Evolutionary conservation across 306 rosid genomes (phyloP), one percentile per base, ranked within the genome.

Genomic region (Datisca glomerata): DNA sequence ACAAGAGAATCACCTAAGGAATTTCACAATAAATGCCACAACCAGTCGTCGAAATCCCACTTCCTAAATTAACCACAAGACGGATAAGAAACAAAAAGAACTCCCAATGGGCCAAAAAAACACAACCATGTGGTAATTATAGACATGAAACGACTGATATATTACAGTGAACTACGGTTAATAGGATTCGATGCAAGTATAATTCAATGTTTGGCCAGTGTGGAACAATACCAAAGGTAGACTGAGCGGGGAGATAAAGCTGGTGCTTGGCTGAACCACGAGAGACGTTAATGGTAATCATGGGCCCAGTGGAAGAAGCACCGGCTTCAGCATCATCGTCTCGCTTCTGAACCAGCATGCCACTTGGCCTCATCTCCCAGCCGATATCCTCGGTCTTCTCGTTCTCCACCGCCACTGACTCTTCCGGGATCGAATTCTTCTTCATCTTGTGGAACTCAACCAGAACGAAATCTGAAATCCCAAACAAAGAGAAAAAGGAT

Each of bases 261-360:
- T 56, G 67, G 57, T 56, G 45, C 34, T 44, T 63, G 19, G 12
- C 40, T 10, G 69, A 25, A 45, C 66, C 69, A 8, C 64, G 69
- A 13, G 41, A 49, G 61, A 68, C 69, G 44, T 35, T 59, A 49
- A 73, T 33, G 24, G 48, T 53, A 60, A 73, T 64, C 57, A 18
- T 44, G 7, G 76, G 64, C 8, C 57, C 60, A 15, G 44, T 33
- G 13, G 48, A 39, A 16, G 55, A 41, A 45, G 57, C 56, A 13
- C 14, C 61, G 27, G 42, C 32, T 24, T 18, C 34, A 21, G 15
- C 51, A 3, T 49, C 60, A 23, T 20, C 69, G 19, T 25, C 73
- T 11, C 60, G 73, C 63, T 37, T 64, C 71, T 67, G 74, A n/a
- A 63, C 68, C 13, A 63, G 38, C 74, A 67, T 72, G 55, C 74